These are phyloP conservation scores for Phaseolus lunatus DNA, from an alignment of 306 rosid species.

Conservation along the genomic window DNA sequence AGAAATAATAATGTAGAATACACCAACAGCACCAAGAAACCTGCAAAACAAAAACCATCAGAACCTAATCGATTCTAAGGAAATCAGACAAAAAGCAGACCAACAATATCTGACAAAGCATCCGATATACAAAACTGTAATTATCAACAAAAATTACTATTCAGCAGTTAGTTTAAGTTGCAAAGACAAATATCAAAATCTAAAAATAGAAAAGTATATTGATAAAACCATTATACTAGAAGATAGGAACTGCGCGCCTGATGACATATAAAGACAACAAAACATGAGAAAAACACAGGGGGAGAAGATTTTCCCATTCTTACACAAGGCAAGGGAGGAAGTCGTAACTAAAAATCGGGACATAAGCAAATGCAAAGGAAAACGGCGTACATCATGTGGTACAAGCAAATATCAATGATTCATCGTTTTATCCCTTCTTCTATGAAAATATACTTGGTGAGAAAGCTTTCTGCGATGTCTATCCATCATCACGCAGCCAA, in stretches of 20 bases:
- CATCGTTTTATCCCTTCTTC: conserved; percentile 8
- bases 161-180: background rate
- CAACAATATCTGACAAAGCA: background rate
- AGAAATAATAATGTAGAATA: conserved; percentile 43
- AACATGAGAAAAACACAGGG: background rate
- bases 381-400: background rate
- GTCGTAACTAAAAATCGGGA: background rate
- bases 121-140: conserved; percentile 28
- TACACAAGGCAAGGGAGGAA: conserved; percentile 19
- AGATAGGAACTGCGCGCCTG: background rate
- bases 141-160: conserved; percentile 25
- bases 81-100: conserved; percentile 44
- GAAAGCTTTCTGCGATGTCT: conserved; percentile 6
- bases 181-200: conserved; percentile 19
- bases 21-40: conserved; percentile 60
- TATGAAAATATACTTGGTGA: background rate
- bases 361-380: conserved; percentile 9
- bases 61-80: conserved; percentile 61
- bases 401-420: background rate
- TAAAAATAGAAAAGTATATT: background rate
- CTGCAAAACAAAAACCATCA: conserved; percentile 68
- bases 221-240: conserved; percentile 32
- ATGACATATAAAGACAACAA: background rate
- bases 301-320: background rate
- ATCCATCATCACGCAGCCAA: conserved; percentile 34